Evolutionary conservation across 352 stramenopile genomes (phyloP).

Genomic region (Phytophthora crassamura): DNA sequence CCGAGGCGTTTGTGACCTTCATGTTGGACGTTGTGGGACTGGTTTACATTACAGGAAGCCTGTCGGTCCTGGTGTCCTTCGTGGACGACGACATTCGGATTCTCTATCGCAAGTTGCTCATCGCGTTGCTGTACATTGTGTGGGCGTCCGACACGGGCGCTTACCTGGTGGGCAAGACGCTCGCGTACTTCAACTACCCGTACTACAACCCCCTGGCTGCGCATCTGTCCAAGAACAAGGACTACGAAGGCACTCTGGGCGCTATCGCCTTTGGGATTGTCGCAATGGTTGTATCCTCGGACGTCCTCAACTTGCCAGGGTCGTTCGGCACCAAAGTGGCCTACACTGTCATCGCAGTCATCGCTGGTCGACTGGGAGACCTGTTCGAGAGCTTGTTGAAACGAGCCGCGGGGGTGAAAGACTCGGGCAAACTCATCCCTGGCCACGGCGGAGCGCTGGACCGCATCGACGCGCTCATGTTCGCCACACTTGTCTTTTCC

Average conservation of each 20-base stretch:
- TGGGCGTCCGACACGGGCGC: constrained; percentile 91
- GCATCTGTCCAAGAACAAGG: constrained; percentile 95
- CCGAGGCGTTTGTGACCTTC: constrained; percentile 46
- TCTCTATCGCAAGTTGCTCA: constrained; percentile 62
- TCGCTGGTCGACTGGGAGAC: constrained; percentile 94
- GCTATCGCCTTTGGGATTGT: constrained; percentile 79
- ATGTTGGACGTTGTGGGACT: constrained; percentile 59
- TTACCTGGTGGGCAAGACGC: constrained; percentile 92
- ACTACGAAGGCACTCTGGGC: constrained; percentile 93
- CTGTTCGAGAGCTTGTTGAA: constrained; percentile 96
- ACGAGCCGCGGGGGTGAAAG: constrained; percentile 93
- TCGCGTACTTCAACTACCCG: constrained; percentile 87
- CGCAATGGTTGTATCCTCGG: constrained; percentile 77
- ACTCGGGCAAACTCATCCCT: constrained; percentile 94
- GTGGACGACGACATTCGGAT: constrained; percentile 60
- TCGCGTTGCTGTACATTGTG: constrained; percentile 68
- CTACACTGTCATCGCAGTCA: constrained; percentile 87
- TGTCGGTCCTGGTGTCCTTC: constrained; percentile 55
- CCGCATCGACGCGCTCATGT: constrained; percentile 95
- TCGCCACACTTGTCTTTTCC: constrained; percentile 69
- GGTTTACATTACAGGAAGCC: constrained; percentile 58
- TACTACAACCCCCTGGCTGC: constrained; percentile 81
- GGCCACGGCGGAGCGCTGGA: constrained; percentile 95
- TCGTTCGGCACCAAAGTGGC: constrained; percentile 75
- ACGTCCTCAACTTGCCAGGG: constrained; percentile 73